Evolutionary conservation across 1,284 basidiomycete species (phyloP), one percentile per base, ranked within the genome.

Genomic region (Ganoderma multipileum): DNA sequence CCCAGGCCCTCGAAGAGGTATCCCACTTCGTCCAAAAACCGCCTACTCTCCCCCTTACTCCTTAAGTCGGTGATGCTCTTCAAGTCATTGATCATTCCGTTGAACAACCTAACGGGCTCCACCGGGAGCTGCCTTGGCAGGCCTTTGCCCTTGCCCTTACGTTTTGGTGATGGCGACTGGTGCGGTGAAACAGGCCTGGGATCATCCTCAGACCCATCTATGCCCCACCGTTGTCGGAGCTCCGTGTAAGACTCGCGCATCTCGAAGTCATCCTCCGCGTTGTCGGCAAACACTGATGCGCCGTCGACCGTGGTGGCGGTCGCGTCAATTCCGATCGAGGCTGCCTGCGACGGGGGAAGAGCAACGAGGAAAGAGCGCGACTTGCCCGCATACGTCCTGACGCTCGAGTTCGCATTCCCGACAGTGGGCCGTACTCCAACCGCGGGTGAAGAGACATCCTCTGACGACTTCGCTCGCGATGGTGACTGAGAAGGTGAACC

Each of bases 1-100:
- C 88, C 87, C 76, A 95, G 84, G 1, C 93, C 92, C 77, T 95
- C 93, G 66, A 94, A 90, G 3, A 95, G 79, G 79, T 94, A 95
- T 0, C 92, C 93, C 2, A 93, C 85, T 74, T 94, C 93, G 69
- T 95, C 93, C 59, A 93, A 77, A 74, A 95, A 95, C 23, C 92
- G 82, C 70, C 93, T 82, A 64, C 84, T 89, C 79, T 95, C 92
- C n/a, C 93, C 93, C 76, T 91, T 92, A 73, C 86, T 91, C 65
- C 92, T 82, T 44, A 95, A 81, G 72, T 95, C 93, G 0, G 91
- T 91, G 61, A 94, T 92, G 69, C 91, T 94, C 76, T 91, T 92
- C 61, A 94, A 75, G 63, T 92, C 90, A 73, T 93, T 93, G 81
- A 88, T 87, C 85, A 90, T 87, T 18, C 87, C 88, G 14, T 78